phyloP scores from a whole-genome alignment of 768 basidiomycete species.

The Russula vinacea region DNA sequence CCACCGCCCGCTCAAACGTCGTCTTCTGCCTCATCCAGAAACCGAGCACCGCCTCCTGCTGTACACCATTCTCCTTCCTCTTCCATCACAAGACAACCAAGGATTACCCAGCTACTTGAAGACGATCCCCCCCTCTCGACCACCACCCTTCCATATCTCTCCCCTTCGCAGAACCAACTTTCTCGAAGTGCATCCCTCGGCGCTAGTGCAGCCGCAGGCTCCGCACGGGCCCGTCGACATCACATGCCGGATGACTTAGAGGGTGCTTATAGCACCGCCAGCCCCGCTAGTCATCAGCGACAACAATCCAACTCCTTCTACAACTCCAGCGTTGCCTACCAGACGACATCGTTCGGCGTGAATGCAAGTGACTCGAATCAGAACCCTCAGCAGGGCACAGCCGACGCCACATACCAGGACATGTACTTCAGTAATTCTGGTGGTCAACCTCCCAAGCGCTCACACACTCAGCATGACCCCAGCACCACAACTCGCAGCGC shows the following conservation, averaged over 20 bases:
- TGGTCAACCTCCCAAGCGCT: conserved; percentile 52
- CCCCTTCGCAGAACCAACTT: conserved; percentile 52
- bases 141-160: conserved; percentile 48
- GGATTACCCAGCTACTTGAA: conserved; percentile 64
- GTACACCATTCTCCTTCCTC: conserved; percentile 47
- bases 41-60: conserved; percentile 47
- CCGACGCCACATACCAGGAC: conserved; percentile 47
- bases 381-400: conserved; percentile 41
- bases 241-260: conserved; percentile 71
- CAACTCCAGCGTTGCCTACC: conserved; percentile 56
- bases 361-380: conserved; percentile 29
- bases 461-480: conserved; percentile 53
- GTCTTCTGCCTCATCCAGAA: conserved; percentile 36
- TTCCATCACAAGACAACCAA: conserved; percentile 50
- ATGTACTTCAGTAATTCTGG: conserved; percentile 57
- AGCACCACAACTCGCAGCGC: conserved; percentile 46
- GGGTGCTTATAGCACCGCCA: conserved; percentile 45
- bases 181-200: conserved; percentile 65
- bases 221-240: conserved; percentile 57
- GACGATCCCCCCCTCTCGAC: conserved; percentile 46
- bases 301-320: conserved; percentile 49
- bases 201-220: conserved; percentile 38
- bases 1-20: conserved; percentile 53
- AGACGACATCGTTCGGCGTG: conserved; percentile 45
- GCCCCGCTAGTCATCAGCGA: conserved; percentile 40